Evolutionary conservation across 352 stramenopile species (phyloP), one percentile per base, ranked within the genome.

Genomic region (Phytophthora aleatoria): DNA sequence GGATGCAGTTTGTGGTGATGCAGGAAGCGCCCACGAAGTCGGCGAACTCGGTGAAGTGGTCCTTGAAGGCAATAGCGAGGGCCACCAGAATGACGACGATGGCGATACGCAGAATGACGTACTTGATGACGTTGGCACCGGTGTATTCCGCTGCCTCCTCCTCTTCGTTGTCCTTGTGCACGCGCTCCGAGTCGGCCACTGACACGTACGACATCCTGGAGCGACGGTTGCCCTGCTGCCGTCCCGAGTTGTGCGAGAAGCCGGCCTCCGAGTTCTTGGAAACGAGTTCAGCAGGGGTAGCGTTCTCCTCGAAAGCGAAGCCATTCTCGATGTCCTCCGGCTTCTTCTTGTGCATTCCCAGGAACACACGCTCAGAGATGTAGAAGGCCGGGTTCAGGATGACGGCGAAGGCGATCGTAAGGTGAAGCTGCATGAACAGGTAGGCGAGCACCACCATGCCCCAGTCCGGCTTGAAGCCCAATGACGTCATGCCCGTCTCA

Each of bases 21-120:
- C 72, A 73, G 35, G 77, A 90, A 0, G 81, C 77, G n/a, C 77
- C 81, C 6, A 87, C 59, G 13, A 90, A 87, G 61, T 89, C 81
- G 2, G 73, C 70, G 10, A 91, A 79, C 47, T 87, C 79, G 20
- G 71, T 57, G 38, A 91, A 87, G 33, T 87, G 66, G 61, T 91
- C 69, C 65, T 84, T 75, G 48, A 77, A 76, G 2, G 80, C 50
- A 41, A 84, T 74, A 1, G 77, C 67, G 10, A 81, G 49, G 7
- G 76, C 30, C 10, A 83, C 62, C 13, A 80, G 49, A n/a, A 86
- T 61, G 1, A 62, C 55, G 16, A 84, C 59, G n/a, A 83, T 75
- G 9, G 35, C 15, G 28, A 73, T 36, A 36, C 73, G 73, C 12
- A 78, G 57, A 1, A 38, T 33, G 15, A 73, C 44, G 59, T 81